Conservation (phyloP, 352 stramenopile genomes). For the Pythium oligandrum region DNA sequence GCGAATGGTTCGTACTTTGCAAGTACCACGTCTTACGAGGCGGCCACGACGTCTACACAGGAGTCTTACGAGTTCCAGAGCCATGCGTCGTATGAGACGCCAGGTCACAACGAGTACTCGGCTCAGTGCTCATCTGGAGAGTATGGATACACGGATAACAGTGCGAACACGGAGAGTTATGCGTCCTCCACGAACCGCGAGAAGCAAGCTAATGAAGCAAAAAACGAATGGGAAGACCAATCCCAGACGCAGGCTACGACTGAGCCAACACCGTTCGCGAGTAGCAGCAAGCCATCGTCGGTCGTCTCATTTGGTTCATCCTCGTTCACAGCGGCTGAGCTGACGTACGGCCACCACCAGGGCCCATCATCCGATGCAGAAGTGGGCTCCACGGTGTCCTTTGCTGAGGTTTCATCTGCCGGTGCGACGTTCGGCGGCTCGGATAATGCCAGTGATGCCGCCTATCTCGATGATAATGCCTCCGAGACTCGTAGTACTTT, state of each 20-base stretch:
- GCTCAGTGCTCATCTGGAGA: too few species aligned
- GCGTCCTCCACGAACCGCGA: too few species aligned
- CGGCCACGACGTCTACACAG: too few species aligned
- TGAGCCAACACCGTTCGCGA: too few species aligned
- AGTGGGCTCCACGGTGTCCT: conserved; percentile 49
- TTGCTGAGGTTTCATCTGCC: conserved; percentile 57
- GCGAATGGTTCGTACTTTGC: too few species aligned
- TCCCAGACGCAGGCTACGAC: not conserved
- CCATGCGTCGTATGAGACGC: too few species aligned
- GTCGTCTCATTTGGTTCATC: conserved; percentile 23
- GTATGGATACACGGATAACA: too few species aligned
- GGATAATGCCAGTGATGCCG: conserved; percentile 56
- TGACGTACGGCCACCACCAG: conserved; percentile 23
- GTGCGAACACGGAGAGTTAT: too few species aligned
- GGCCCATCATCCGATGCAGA: conserved; percentile 21
- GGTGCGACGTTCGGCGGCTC: conserved; percentile 73
- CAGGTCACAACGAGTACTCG: too few species aligned
- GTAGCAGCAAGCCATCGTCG: not conserved
- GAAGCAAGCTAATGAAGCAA: too few species aligned
- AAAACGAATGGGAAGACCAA: not conserved
- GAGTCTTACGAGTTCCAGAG: too few species aligned
- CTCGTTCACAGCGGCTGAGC: conserved; percentile 17
- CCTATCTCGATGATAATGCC: conserved; percentile 58
- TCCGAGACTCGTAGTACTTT: conserved; percentile 72
- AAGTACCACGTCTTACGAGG: too few species aligned